A percentile compares a stretch with the other conserved stretches of the same genome.
phyloP scores from a whole-genome alignment of 495 filamentous ascomycete genomes.

The Xylaria longipes region DNA sequence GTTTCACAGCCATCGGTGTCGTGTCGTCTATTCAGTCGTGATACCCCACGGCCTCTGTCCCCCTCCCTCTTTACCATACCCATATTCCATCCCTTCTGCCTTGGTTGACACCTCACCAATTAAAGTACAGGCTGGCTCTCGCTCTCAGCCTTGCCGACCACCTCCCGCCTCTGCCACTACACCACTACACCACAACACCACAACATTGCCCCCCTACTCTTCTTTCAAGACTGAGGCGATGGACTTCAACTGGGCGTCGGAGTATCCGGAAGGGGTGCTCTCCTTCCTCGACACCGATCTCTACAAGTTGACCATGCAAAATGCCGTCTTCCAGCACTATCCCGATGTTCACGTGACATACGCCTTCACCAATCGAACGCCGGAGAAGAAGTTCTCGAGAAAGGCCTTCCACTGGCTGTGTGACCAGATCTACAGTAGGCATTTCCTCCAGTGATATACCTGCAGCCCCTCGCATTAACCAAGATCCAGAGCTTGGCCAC shows the following conservation, averaged over 20 bases:
- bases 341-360: conserved; percentile 86
- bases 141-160: background rate
- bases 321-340: conserved; percentile 89
- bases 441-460: background rate
- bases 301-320: conserved; percentile 99
- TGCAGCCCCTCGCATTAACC: conserved; percentile 1
- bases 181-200: background rate
- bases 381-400: conserved; percentile 86
- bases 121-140: background rate
- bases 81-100: background rate
- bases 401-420: conserved; percentile 85
- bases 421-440: conserved; percentile 76
- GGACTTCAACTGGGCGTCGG: conserved; percentile 64
- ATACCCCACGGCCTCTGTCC: background rate
- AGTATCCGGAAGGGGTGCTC: conserved; percentile 72
- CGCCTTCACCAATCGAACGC: conserved; percentile 92
- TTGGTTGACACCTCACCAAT: background rate
- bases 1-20: background rate
- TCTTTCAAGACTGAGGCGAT: conserved; percentile 31
- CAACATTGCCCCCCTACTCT: background rate
- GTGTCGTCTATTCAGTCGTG: background rate
- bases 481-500: conserved; percentile 70
- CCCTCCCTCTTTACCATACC: too few species aligned
- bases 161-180: background rate
- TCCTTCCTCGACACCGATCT: conserved; percentile 97